These are phyloP conservation scores for Syzygium aromaticum DNA, from an alignment of 345 rosid genomes.

Conservation along the genomic window DNA sequence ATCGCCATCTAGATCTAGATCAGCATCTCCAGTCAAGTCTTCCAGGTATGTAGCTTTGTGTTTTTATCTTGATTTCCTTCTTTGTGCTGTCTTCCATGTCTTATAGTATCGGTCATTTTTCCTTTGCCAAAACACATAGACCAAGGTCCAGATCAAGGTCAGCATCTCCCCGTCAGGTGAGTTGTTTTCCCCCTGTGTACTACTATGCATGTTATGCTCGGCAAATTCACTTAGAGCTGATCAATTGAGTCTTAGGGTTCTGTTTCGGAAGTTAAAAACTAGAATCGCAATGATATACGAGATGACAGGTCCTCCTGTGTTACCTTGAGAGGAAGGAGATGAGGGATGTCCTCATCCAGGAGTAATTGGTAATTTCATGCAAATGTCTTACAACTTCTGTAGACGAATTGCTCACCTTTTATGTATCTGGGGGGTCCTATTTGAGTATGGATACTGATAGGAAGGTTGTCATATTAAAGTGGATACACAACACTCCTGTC, in stretches of 20 bases:
- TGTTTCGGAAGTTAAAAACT: not conserved
- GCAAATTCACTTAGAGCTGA: not conserved
- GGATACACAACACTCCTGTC: not conserved
- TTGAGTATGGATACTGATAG: not conserved
- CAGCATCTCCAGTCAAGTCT: conserved; percentile 58
- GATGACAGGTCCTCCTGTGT: not conserved
- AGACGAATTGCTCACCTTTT: not conserved
- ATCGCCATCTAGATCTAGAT: conserved; percentile 49
- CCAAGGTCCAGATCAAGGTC: conserved; percentile 45
- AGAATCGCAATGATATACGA: not conserved
- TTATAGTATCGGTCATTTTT: not conserved
- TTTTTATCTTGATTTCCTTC: not conserved
- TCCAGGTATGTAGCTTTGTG: conserved; percentile 26
- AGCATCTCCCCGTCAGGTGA: conserved; percentile 47
- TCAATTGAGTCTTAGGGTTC: not conserved
- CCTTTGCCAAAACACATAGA: conserved; percentile 1
- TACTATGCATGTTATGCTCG: not conserved
- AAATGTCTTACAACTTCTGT: not conserved
- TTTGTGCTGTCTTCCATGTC: not conserved
- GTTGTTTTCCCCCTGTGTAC: not conserved
- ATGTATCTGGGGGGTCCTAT: not conserved
- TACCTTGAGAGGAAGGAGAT: not conserved
- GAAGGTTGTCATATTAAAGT: not conserved
- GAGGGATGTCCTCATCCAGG: not conserved
- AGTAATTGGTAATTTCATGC: not conserved